Base-by-base conservation (phyloP, 768 basidiomycete genomes). In the Macrolepiota albuminosa region DNA sequence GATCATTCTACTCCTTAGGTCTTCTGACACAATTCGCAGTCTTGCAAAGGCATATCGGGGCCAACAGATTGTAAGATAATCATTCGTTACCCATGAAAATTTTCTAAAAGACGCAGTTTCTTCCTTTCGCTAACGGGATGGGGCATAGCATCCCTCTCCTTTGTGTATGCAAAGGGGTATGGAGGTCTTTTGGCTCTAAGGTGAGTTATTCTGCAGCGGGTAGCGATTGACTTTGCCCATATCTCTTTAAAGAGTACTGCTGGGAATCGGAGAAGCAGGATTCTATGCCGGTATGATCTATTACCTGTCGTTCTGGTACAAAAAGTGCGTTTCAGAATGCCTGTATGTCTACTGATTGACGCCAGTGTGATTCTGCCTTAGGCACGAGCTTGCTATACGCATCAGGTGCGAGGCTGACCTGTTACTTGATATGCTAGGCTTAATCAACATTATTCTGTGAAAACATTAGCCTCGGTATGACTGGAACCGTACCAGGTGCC, bases 221-320 rank as follows among this genome's bases (percentile, higher is more conserved):
- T 31, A 26, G 6, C 9, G 6, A 39, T 18, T 14, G 31, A 6
- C 50, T 37, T 3, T 36, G 16, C 57, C 37, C 39, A 46, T 5
- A 13, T 24, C 6, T 21, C n/a, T 1, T n/a, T 36, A 5, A 33
- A 63, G 83, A n/a, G 79, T 85, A 2, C 67, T 84, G 4, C 71
- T 84, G 64, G 83, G 83, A 8, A 83, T 84, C n/a, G 83, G 83
- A 11, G 83, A 84, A 64, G 82, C 82, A 0, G 83, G 83, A 1
- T 84, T 79, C 60, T 84, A 84, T 59, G 82, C 82, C 0, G 83
- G 83, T 7, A 81, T 84, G 79, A 83, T 84, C 6, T 84, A 84
- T 60, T 84, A 84, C 63, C 68, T 84, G 31, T 84, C 83, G 0
- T 84, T 84, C 67, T 84, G 83, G 83, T 83, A 81, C 56, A 75